A percentile compares a stretch with the other conserved stretches of the same genome.
These are phyloP conservation scores for Cladosporium sphaerospermum DNA, from an alignment of 2,329 filamentous ascomycete species.

Conservation along the genomic window DNA sequence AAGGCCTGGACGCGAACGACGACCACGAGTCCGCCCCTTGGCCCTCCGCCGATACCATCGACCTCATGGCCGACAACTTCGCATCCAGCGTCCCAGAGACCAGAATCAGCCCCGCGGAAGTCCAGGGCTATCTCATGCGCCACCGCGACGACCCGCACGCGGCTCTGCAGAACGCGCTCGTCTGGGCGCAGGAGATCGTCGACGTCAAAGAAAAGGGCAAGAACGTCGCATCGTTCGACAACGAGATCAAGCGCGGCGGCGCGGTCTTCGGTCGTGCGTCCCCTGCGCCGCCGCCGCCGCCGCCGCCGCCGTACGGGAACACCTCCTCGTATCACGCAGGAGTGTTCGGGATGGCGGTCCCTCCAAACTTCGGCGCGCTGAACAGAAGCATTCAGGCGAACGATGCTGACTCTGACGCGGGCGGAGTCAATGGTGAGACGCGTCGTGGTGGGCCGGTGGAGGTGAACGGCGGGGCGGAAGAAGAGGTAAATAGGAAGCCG, in stretches of 20 bases:
- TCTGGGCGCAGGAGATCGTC: constrained; percentile 34
- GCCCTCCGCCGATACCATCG: constrained; percentile 14
- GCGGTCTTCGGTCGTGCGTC: background rate
- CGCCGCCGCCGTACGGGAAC: no score
- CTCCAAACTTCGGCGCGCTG: no score
- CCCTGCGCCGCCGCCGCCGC: no score
- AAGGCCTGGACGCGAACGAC: constrained; percentile 20
- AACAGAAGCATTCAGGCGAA: no score
- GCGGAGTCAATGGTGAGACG: no score
- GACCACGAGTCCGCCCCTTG: constrained; percentile 32
- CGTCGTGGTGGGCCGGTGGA: no score
- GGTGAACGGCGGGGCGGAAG: no score
- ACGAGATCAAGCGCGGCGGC: constrained; percentile 6
- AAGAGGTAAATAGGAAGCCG: no score
- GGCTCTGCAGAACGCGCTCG: constrained; percentile 37
- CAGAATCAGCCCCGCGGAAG: constrained; percentile 19
- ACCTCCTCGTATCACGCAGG: no score
- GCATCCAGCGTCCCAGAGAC: constrained; percentile 18
- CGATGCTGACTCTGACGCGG: no score
- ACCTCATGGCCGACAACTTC: constrained; percentile 16
- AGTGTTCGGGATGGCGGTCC: no score
- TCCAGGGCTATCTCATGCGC: constrained; percentile 30
- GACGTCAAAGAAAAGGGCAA: constrained; percentile 14
- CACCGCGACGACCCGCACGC: constrained; percentile 40
- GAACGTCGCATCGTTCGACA: constrained; percentile 15